Percentiles rank a stretch among this genome's conserved stretches.
Conservation (phyloP, 441 rosid species). For the Populus hybrid region DNA sequence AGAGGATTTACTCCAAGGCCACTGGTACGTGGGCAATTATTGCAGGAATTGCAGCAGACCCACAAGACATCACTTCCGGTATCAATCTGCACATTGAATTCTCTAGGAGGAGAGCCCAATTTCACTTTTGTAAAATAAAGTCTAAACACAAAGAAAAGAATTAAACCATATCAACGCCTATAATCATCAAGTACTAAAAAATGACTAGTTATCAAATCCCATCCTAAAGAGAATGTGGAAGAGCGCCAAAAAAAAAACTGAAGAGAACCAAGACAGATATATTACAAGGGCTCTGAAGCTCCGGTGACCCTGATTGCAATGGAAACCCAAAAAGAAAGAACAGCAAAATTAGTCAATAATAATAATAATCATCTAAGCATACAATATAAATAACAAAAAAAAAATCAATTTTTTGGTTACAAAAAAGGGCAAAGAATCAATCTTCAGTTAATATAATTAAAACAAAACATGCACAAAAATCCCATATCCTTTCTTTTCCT, state of each 20-base stretch:
- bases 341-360: constrained; percentile 18
- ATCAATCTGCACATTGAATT: constrained; percentile 22
- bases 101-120: too few species aligned
- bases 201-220: constrained; percentile 2
- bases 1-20: constrained; percentile 68
- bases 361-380: constrained; percentile 3
- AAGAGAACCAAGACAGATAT: constrained; percentile 20
- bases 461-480: not conserved
- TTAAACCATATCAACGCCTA: constrained; percentile 16
- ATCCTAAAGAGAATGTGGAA: not conserved
- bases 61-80: constrained; percentile 97
- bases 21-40: constrained; percentile 82
- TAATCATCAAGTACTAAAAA: constrained; percentile 5
- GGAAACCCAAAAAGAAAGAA: constrained; percentile 20
- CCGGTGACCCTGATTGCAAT: constrained; percentile 22
- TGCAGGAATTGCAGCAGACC: constrained; percentile 82
- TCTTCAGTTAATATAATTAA: not conserved
- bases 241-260: not conserved
- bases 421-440: not conserved
- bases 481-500: not conserved
- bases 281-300: constrained; percentile 28
- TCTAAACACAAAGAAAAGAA: constrained; percentile 39
- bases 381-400: not conserved
- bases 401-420: not conserved
- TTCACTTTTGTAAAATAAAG: constrained; percentile 77